Evolutionary conservation across 1,139 yeast species (phyloP), one percentile per base, ranked within the genome.

Genomic region (Pichia sp.): DNA sequence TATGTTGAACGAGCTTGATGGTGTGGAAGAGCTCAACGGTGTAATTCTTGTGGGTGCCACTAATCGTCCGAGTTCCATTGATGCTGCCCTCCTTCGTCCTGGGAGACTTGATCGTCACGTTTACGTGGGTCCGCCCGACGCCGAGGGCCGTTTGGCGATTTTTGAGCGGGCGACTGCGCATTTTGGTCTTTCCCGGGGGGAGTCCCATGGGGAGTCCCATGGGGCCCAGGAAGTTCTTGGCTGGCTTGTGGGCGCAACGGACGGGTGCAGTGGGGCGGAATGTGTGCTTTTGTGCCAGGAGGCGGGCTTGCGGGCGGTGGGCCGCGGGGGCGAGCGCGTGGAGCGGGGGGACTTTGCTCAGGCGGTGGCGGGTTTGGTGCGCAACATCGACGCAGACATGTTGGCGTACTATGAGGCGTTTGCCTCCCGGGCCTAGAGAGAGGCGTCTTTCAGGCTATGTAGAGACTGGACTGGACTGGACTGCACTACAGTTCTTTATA

Each of bases 211-310:
- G 4, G 68, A 62, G 2, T 70, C 67, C 9, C 6, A 7, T 19
- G 32, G 30, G 73, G 74, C 2, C 2, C 15, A 11, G 37, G 66
- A 62, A 2, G 46, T 69, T 22, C 65, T 81, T n/a, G 64, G 67
- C 5, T 60, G 59, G n/a, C 64, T 85, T n/a, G 86, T 89, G 0
- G 55, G 48, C 2, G 52, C 60, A 14, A 84, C 96, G 0, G 91
- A 83, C 0, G 97, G 97, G 0, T 88, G 95, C 55, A 87, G 96
- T 0, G 98, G 98, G 33, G 96, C 98, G 0, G 98, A 91, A 60
- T 88, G 91, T 26, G 94, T 89, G 0, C 71, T 88, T 31, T 62
- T 89, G 21, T 86, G 96, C 54, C 97, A 89, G 59, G 97, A 91
- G 60, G 96, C 97, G 0, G 98, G 98, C 2, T 66, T 91, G 3